Evolutionary conservation across 176 grass and related monocot species (phyloP).

Genomic region (Lolium perenne): DNA sequence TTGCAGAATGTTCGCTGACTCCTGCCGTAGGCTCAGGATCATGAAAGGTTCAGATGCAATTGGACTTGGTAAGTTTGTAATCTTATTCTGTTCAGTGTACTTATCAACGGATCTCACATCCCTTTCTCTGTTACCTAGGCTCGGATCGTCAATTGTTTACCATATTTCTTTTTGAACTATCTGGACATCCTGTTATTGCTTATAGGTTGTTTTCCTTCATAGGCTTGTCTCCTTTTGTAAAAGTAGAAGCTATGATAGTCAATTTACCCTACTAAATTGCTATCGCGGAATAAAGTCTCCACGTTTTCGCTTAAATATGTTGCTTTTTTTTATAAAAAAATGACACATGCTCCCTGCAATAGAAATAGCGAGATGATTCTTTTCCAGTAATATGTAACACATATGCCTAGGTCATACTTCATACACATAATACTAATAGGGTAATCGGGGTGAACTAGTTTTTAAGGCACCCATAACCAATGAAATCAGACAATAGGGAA

Average conservation of each 20-base stretch:
- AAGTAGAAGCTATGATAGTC: not conserved
- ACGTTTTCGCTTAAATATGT: not conserved
- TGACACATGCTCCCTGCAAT: not conserved
- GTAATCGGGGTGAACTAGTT: not conserved
- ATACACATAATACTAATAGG: not conserved
- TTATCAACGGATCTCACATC: not conserved
- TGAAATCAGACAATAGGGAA: not conserved
- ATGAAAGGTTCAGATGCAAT: slow-evolving; percentile 90
- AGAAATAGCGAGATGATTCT: not conserved
- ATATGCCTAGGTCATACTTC: not conserved
- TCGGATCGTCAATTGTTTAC: not conserved
- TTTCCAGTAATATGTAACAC: not conserved
- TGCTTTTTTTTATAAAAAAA: not conserved
- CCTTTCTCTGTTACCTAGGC: not conserved
- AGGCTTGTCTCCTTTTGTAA: not conserved
- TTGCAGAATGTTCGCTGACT: slow-evolving; percentile 78
- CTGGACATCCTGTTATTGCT: not conserved
- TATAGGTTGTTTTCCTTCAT: not conserved
- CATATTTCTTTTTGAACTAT: not conserved
- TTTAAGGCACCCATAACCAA: not conserved
- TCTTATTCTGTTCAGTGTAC: not conserved
- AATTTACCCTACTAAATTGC: not conserved
- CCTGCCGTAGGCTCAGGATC: slow-evolving; percentile 74
- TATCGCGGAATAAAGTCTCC: not conserved
- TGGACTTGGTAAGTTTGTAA: slow-evolving; percentile 74